Conservation (phyloP, 495 filamentous ascomycete genomes). For the Collariella sp. region DNA sequence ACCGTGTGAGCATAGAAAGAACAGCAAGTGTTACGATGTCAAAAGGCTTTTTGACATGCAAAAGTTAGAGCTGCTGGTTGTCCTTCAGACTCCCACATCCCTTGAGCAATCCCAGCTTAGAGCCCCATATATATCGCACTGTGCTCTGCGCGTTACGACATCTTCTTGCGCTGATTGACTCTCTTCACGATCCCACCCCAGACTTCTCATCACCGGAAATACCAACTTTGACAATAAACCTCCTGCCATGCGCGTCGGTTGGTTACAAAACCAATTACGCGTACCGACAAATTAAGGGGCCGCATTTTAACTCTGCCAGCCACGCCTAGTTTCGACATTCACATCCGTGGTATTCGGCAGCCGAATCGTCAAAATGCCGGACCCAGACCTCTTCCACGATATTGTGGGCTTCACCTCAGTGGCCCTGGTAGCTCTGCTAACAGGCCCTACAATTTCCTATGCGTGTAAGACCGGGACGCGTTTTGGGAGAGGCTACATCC, state of each 20-base stretch:
- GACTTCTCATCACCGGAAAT: not conserved
- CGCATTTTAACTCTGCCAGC: not conserved
- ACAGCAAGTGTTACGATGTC: no score
- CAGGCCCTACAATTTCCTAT: slow-evolving; percentile 6
- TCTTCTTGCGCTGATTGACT: not conserved
- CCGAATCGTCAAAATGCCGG: slow-evolving; percentile 2
- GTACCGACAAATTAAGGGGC: not conserved
- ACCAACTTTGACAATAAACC: not conserved
- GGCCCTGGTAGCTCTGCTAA: slow-evolving; percentile 10
- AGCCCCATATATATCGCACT: no score
- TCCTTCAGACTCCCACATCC: no score
- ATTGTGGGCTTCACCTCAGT: slow-evolving; percentile 1
- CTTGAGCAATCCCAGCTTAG: no score
- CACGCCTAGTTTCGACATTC: not conserved
- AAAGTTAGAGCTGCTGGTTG: no score
- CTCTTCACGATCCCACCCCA: not conserved
- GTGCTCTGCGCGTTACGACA: not conserved
- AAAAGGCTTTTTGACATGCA: no score
- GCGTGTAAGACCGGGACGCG: not conserved
- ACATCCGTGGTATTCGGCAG: not conserved
- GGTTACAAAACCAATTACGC: not conserved
- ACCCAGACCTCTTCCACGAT: slow-evolving; percentile 7
- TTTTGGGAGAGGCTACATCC: not conserved
- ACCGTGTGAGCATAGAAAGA: no score
- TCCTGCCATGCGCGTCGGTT: slow-evolving; percentile 3